These are phyloP conservation scores for Chaetomium cochliodes DNA, from an alignment of 495 filamentous ascomycete species.

Conservation along the genomic window DNA sequence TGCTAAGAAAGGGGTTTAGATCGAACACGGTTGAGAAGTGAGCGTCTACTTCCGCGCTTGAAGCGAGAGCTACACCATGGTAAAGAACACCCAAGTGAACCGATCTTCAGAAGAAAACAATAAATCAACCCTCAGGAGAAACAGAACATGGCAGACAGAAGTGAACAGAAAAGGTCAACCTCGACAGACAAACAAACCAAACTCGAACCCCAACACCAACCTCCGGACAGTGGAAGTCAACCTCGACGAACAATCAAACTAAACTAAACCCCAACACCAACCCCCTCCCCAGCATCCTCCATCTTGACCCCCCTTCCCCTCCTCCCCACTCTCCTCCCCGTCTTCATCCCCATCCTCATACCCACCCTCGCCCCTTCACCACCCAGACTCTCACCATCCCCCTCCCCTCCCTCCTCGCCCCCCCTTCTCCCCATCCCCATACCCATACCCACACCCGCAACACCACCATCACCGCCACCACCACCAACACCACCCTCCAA, in stretches of 20 bases:
- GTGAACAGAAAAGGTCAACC: neutral
- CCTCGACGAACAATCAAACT: neutral
- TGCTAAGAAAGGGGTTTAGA: neutral
- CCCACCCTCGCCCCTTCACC: neutral
- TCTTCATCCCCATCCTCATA: neutral
- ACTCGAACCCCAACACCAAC: slow-evolving; percentile 7
- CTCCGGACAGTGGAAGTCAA: neutral
- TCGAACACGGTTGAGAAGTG: too few relatives aligned
- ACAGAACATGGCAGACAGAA: neutral
- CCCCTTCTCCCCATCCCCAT: neutral
- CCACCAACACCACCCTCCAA: neutral
- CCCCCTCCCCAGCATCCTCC: slow-evolving; percentile 1
- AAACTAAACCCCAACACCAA: slow-evolving; percentile 7
- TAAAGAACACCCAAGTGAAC: neutral
- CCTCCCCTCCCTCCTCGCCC: neutral
- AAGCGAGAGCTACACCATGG: too few relatives aligned
- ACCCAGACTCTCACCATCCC: too few relatives aligned
- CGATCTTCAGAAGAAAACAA: too few relatives aligned
- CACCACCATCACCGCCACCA: too few relatives aligned
- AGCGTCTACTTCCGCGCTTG: too few relatives aligned
- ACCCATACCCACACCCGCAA: neutral
- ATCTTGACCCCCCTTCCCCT: neutral
- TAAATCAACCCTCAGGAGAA: too few relatives aligned
- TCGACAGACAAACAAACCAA: neutral
- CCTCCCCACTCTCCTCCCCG: neutral